phyloP scores from a whole-genome alignment of 352 stramenopile species.

The Albugo laibachii region DNA sequence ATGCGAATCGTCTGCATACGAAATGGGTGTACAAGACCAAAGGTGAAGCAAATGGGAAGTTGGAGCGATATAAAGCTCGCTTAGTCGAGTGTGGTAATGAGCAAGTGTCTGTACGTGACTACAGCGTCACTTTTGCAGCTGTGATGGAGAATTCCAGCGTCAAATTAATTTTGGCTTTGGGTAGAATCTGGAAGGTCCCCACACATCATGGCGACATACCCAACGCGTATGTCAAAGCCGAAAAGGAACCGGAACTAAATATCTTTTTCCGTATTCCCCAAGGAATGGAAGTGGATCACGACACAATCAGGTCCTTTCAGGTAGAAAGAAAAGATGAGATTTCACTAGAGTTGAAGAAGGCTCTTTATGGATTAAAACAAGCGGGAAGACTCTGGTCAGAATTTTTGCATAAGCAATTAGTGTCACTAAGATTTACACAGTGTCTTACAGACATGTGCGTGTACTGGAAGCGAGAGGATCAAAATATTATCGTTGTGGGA shows the following conservation, averaged over 20 bases:
- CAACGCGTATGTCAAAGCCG: neutral
- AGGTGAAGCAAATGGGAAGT: neutral
- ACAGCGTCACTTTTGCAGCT: neutral
- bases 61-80: neutral
- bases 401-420: conserved; percentile 1
- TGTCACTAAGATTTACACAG: neutral
- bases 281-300: neutral
- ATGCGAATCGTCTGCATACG: neutral
- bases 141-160: neutral
- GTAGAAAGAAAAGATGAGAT: neutral
- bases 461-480: neutral
- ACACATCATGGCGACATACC: neutral
- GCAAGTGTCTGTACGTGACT: neutral
- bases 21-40: conserved; percentile 1
- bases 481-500: neutral
- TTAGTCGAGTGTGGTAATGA: neutral
- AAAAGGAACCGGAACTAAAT: neutral
- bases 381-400: conserved; percentile 1
- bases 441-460: neutral
- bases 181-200: neutral
- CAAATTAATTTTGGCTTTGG: neutral
- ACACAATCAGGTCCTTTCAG: neutral
- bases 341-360: conserved; percentile 2
- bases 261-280: conserved; percentile 4
- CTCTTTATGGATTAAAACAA: conserved; percentile 5